A percentile compares a stretch with the other conserved stretches of the same genome.
Evolutionary conservation across 2,329 filamentous ascomycete species (phyloP).

Genomic region (Emergomyces africanus): DNA sequence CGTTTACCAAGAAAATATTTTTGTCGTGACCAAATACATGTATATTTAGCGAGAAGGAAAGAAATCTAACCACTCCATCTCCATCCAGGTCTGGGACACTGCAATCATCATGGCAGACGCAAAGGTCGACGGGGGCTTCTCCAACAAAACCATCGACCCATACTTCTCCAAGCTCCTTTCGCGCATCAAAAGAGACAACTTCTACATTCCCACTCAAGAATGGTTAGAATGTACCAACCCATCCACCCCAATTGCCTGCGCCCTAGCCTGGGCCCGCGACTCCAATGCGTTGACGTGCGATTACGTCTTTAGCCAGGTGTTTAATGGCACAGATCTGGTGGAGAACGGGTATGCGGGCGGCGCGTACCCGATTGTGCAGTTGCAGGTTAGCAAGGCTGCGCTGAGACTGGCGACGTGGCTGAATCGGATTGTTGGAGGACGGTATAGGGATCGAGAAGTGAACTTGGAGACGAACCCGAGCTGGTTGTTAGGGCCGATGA

Average conservation of each 20-base stretch:
- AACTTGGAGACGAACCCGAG: conserved; percentile 3
- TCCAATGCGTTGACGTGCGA: conserved; percentile 4
- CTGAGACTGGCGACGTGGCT: conserved; percentile 4
- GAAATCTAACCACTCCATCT: neutral
- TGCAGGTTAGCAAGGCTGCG: conserved; percentile 5
- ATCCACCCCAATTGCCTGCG: conserved; percentile 3
- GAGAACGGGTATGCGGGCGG: conserved; percentile 3
- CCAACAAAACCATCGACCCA: conserved; percentile 4
- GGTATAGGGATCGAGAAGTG: conserved; percentile 2
- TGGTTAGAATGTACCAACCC: conserved; percentile 3
- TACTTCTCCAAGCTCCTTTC: conserved; percentile 2
- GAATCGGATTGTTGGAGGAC: neutral
- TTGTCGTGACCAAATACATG: no score
- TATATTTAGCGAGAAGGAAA: neutral
- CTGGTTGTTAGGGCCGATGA: conserved; percentile 1
- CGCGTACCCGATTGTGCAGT: conserved; percentile 2
- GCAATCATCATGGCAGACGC: conserved; percentile 1
- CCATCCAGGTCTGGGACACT: conserved; percentile 4
- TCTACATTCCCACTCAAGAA: conserved; percentile 1
- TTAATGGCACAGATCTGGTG: conserved; percentile 3
- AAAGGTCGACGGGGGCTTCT: neutral
- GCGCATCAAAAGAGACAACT: conserved; percentile 1
- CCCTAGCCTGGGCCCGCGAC: conserved; percentile 4
- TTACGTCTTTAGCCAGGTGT: conserved; percentile 3
- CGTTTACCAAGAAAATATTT: neutral